These are phyloP conservation scores for Trifolium repens DNA, from an alignment of 306 rosid genomes.

Conservation along the genomic window DNA sequence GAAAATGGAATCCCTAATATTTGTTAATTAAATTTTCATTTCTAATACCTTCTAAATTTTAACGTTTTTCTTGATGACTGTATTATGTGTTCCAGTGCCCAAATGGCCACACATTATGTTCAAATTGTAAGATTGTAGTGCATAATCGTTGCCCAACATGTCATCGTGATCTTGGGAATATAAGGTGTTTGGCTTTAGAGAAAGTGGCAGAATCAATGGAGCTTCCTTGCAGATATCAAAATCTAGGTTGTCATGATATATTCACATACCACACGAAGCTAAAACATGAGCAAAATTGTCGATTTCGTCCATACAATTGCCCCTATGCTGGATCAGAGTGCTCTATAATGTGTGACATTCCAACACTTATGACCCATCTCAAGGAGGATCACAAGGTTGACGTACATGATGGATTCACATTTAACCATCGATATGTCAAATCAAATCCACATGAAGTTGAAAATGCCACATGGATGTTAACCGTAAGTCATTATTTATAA, in stretches of 20 bases:
- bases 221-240: conserved; percentile 83
- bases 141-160: conserved; percentile 87
- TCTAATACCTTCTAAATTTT: conserved; percentile 10
- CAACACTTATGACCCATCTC: conserved; percentile 77
- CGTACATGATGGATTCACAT: conserved; percentile 90
- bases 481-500: conserved; percentile 57
- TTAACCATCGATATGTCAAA: conserved; percentile 90
- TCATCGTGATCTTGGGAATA: conserved; percentile 74
- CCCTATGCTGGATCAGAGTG: conserved; percentile 98
- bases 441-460: conserved; percentile 91
- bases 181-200: conserved; percentile 96
- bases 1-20: background rate
- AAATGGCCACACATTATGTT: conserved; percentile 94
- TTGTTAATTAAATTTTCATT: background rate
- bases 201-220: conserved; percentile 85
- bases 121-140: conserved; percentile 74
- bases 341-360: conserved; percentile 80
- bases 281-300: conserved; percentile 84
- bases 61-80: conserved; percentile 28
- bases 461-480: conserved; percentile 97
- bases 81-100: conserved; percentile 72
- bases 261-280: conserved; percentile 78
- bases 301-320: conserved; percentile 81
- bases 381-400: conserved; percentile 91
- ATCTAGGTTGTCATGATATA: conserved; percentile 78